These are phyloP conservation scores for Paramecium biaurelia DNA, from an alignment of 73 alveolate genomes.

Conservation along the genomic window DNA sequence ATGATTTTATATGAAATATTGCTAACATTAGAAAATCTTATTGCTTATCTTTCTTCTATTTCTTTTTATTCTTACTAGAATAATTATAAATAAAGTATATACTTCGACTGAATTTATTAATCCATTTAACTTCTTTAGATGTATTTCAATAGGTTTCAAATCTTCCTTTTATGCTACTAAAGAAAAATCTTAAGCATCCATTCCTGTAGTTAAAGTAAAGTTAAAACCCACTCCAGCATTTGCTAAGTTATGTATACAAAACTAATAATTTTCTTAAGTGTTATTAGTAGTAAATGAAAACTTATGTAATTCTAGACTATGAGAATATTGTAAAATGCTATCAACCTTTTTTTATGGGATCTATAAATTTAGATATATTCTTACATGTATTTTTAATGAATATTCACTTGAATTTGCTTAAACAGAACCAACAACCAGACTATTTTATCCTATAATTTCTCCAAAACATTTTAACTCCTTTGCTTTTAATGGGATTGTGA, in stretches of 20 bases:
- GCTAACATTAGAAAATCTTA: neutral
- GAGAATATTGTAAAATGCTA: neutral
- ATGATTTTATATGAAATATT: slow-evolving; percentile 21
- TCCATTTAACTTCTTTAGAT: neutral
- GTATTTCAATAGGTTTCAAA: slow-evolving; percentile 29
- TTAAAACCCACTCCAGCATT: neutral
- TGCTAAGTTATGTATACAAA: slow-evolving; percentile 40
- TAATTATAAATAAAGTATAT: neutral
- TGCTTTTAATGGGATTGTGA: neutral
- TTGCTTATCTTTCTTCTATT: slow-evolving; percentile 5
- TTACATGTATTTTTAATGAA: slow-evolving; percentile 10
- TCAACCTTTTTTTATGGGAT: neutral
- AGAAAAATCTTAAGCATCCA: slow-evolving; percentile 32
- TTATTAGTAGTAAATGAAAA: slow-evolving; percentile 41
- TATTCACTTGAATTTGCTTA: neutral
- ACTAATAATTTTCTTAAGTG: slow-evolving; percentile 14
- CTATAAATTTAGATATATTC: neutral
- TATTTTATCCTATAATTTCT: slow-evolving; percentile 12
- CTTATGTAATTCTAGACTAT: neutral
- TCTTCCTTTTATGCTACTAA: slow-evolving; percentile 43
- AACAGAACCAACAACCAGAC: neutral
- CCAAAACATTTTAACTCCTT: slow-evolving; percentile 24
- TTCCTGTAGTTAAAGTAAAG: neutral
- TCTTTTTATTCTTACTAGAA: slow-evolving; percentile 3
- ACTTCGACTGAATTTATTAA: slow-evolving; percentile 18